Evolutionary conservation across 163 green algal species (phyloP).

Genomic region (Trebouxiophyceae sp.): DNA sequence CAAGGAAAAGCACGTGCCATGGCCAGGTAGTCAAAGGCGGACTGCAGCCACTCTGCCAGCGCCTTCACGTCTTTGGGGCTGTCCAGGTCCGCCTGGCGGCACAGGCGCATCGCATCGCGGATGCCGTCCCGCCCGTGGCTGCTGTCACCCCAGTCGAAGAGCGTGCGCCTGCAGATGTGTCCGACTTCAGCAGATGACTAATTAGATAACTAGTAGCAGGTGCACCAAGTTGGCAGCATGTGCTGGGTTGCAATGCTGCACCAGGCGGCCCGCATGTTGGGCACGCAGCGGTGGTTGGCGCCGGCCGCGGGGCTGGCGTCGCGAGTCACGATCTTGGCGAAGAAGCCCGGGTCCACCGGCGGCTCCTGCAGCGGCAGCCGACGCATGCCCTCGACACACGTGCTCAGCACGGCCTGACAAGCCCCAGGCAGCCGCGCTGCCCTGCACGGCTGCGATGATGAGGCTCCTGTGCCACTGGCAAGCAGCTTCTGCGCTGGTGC

Average conservation of each 20-base stretch:
- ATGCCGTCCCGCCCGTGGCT: slow-evolving; percentile 22
- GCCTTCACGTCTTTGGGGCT: slow-evolving; percentile 29
- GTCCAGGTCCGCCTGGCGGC: slow-evolving; percentile 18
- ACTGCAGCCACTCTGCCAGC: slow-evolving; percentile 43
- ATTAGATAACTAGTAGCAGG: too few species aligned
- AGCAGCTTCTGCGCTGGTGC: too few species aligned
- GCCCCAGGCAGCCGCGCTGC: too few species aligned
- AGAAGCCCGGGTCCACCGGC: slow-evolving; percentile 49
- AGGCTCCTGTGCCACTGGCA: too few species aligned
- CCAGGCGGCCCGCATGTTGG: slow-evolving; percentile 33
- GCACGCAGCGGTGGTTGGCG: slow-evolving; percentile 29
- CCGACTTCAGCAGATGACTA: too few species aligned
- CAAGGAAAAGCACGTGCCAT: too few species aligned
- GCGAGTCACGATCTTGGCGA: slow-evolving; percentile 68
- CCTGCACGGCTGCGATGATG: too few species aligned
- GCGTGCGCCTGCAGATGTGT: too few species aligned
- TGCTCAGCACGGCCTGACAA: too few species aligned
- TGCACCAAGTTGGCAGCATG: too few species aligned
- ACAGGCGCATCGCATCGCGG: slow-evolving; percentile 36
- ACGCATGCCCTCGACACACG: too few species aligned
- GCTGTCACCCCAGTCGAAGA: slow-evolving; percentile 12
- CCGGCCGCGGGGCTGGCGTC: slow-evolving; percentile 53
- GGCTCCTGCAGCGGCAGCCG: slow-evolving; percentile 42
- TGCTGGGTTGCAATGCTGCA: too few species aligned
- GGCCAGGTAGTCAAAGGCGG: slow-evolving; percentile 56